These are phyloP conservation scores for Cotoneaster glaucophyllus DNA, from an alignment of 306 rosid species.

Conservation along the genomic window DNA sequence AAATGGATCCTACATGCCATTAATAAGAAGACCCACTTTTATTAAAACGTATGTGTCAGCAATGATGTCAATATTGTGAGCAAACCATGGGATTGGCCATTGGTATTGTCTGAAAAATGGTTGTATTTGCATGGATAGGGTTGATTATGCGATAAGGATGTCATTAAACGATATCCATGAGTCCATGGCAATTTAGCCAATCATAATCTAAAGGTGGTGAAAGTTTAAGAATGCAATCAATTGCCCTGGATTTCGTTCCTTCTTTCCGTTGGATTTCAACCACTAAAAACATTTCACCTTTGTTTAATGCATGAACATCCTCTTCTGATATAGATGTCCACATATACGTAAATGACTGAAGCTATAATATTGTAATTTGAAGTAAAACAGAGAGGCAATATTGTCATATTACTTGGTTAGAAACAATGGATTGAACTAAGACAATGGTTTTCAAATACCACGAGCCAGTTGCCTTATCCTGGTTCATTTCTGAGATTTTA, in stretches of 20 bases:
- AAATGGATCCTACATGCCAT: neutral
- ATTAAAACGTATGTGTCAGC: neutral
- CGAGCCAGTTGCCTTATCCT: neutral
- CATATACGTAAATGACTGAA: neutral
- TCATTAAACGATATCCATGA: neutral
- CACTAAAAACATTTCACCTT: neutral
- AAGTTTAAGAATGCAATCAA: neutral
- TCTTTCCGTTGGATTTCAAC: neutral
- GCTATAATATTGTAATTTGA: neutral
- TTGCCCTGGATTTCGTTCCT: neutral
- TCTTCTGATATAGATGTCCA: neutral
- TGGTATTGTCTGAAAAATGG: no score
- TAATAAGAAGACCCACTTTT: neutral
- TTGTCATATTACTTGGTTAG: neutral
- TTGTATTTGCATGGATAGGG: no score
- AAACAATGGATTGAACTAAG: neutral
- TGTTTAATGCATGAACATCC: neutral
- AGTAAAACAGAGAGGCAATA: neutral
- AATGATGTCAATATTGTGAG: neutral
- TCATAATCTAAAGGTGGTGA: neutral
- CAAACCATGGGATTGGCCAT: neutral
- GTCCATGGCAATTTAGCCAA: neutral
- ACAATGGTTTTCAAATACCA: neutral
- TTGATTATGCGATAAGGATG: neutral
- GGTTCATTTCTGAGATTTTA: neutral